Percentiles rank a stretch among this genome's conserved stretches.
These are phyloP conservation scores for Davidsoniella virescens DNA, from an alignment of 2,329 filamentous ascomycete species.

Conservation along the genomic window DNA sequence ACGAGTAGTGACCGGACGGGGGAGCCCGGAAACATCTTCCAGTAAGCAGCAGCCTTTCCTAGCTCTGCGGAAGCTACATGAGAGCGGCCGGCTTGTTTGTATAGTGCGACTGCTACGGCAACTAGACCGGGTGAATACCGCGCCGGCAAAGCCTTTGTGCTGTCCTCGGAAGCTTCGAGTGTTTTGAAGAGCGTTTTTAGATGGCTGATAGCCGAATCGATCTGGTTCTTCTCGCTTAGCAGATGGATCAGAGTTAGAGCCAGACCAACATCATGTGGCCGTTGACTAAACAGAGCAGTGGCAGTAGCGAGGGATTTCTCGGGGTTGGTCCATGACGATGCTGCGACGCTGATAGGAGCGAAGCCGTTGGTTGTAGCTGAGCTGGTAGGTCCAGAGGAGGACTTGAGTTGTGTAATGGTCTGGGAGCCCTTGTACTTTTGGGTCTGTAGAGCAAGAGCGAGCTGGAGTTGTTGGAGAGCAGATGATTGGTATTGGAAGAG, in stretches of 20 bases:
- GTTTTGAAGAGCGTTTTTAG: conserved; percentile 60
- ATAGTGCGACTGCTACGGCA: conserved; percentile 63
- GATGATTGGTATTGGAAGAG: conserved; percentile 53
- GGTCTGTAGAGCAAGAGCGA: conserved; percentile 42
- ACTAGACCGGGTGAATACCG: conserved; percentile 76
- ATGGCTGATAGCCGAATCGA: conserved; percentile 55
- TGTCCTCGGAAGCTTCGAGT: conserved; percentile 44
- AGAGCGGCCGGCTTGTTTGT: conserved; percentile 59
- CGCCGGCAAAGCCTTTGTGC: conserved; percentile 43
- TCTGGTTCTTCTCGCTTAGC: conserved; percentile 56
- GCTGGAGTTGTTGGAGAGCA: conserved; percentile 38
- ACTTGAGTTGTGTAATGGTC: conserved; percentile 1
- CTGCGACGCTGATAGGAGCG: conserved; percentile 11
- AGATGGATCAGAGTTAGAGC: conserved; percentile 67
- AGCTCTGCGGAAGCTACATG: conserved; percentile 57
- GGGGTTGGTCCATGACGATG: conserved; percentile 1
- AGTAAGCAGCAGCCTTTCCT: conserved; percentile 64
- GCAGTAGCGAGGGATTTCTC: conserved; percentile 9
- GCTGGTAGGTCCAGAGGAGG: background rate
- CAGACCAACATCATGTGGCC: conserved; percentile 48
- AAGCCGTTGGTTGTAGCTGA: conserved; percentile 9
- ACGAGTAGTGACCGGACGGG: conserved; percentile 50
- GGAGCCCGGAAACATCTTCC: conserved; percentile 42
- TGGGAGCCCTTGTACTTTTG: conserved; percentile 34
- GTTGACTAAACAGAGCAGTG: conserved; percentile 5